Percentiles rank a stretch among this genome's conserved stretches.
These are phyloP conservation scores for Colletotrichum sp. DNA, from an alignment of 2,329 filamentous ascomycete genomes.

Conservation along the genomic window DNA sequence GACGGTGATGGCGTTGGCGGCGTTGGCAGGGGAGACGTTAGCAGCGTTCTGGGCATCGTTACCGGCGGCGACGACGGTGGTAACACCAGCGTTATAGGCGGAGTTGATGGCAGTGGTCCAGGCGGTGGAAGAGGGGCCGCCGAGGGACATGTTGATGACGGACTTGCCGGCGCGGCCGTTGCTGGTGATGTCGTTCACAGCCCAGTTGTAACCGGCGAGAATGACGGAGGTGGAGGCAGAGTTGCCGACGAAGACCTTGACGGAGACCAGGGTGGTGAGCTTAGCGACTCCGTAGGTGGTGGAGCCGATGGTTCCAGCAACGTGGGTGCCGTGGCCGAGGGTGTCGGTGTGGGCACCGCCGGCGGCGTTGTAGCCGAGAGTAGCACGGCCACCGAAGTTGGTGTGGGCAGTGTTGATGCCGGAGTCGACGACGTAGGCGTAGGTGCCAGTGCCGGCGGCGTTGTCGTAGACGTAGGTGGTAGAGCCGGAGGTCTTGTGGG, in stretches of 20 bases:
- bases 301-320: constrained; percentile 50
- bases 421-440: constrained; percentile 60
- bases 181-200: constrained; percentile 47
- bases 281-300: constrained; percentile 52
- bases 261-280: constrained; percentile 42
- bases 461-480: constrained; percentile 46
- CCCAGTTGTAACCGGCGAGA: constrained; percentile 43
- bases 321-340: constrained; percentile 53
- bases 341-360: constrained; percentile 38
- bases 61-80: constrained; percentile 60
- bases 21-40: constrained; percentile 52
- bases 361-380: constrained; percentile 40
- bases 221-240: constrained; percentile 33
- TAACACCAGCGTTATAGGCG: constrained; percentile 52
- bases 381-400: constrained; percentile 49
- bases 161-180: constrained; percentile 43
- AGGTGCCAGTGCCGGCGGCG: constrained; percentile 44
- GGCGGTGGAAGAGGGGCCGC: constrained; percentile 42
- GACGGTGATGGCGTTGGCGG: constrained; percentile 55
- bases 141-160: constrained; percentile 63
- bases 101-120: constrained; percentile 55
- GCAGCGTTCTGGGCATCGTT: constrained; percentile 44
- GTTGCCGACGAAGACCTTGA: constrained; percentile 48
- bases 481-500: constrained; percentile 38
- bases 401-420: constrained; percentile 53